Percentiles rank a stretch among this genome's conserved stretches.
These are phyloP conservation scores for Paxillus rubicundulus DNA, from an alignment of 768 basidiomycete species.

Conservation along the genomic window DNA sequence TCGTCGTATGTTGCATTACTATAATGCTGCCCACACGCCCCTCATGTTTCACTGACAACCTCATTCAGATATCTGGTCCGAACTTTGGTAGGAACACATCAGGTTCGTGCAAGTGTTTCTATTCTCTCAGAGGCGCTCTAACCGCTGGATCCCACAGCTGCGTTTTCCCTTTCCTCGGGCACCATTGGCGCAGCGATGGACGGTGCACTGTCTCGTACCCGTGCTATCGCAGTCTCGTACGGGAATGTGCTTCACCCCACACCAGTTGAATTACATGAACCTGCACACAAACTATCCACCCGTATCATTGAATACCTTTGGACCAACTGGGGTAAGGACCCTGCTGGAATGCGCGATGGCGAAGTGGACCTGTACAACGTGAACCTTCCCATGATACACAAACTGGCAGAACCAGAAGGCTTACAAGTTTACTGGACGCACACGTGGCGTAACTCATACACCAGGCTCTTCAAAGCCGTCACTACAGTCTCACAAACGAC, in stretches of 20 bases:
- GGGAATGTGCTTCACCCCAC: constrained; percentile 74
- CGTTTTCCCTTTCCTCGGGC: constrained; percentile 87
- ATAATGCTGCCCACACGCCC: background rate
- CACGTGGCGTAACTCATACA: constrained; percentile 86
- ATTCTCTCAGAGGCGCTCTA: constrained; percentile 1
- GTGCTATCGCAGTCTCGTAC: constrained; percentile 87
- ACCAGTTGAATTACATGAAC: constrained; percentile 53
- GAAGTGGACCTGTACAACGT: constrained; percentile 83
- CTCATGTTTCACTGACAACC: background rate
- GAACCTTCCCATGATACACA: constrained; percentile 82
- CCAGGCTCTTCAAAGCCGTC: constrained; percentile 67
- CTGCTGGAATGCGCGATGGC: constrained; percentile 50
- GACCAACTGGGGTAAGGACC: constrained; percentile 81
- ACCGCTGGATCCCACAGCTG: constrained; percentile 44
- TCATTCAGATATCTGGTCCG: constrained; percentile 72
- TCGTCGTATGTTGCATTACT: constrained; percentile 58
- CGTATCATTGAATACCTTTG: constrained; percentile 74
- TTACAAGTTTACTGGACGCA: constrained; percentile 75
- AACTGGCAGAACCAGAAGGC: constrained; percentile 55
- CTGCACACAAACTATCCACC: constrained; percentile 69
- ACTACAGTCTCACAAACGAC: constrained; percentile 17
- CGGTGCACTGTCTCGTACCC: constrained; percentile 63
- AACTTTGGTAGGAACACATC: constrained; percentile 86
- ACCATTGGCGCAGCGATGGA: constrained; percentile 91
- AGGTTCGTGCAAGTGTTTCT: constrained; percentile 39